Base-by-base conservation (phyloP, 2,329 filamentous ascomycete species). In the Berkeleyomyces rouxiae region DNA sequence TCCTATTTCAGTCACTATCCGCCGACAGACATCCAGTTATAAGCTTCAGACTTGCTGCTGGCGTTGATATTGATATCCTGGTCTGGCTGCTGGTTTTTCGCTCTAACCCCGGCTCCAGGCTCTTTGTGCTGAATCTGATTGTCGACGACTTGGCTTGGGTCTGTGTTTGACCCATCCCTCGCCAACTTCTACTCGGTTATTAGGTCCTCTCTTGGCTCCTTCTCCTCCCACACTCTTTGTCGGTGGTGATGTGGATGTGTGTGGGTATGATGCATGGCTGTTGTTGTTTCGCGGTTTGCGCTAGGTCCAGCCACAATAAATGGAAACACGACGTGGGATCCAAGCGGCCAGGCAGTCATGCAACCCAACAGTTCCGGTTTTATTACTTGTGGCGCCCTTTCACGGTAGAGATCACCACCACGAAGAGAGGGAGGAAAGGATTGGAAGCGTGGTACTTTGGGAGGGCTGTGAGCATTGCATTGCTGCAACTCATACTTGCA, bases 361-460 rank as follows among this genome's bases (percentile, higher is more conserved):
- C 36, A 31, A 16, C 2, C 51, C 51, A 37, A 55, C 9, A 4
- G n/a, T 46, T 46, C 16, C 43, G 43, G 16, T 37, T 39, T 11
- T 55, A 39, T 13, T 36, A 37, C 13, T 55, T 55, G 51, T 55
- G 33, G 33, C 51, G 51, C n/a, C 33, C 33, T 36, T n/a, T n/a
- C n/a, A 49, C n/a, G n/a, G 46, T 31, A n/a, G 16, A 16, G 33
- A 10, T 37, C 36, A 39, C 7, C 11, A 55, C 16, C 51, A 55
- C 36, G n/a, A 36, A 37, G 51, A 31, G 51, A 4, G n/a, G 16
- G 31, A 53, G 13, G 49, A 13, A 23, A 53, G 51, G 31, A 55
- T 55, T 31, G 33, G n/a, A 55, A 16, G 51, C 51, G 51, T 55
- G 51, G 51, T 55, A 55, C 51, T 55, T 55, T 55, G 51, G 39